Evolutionary conservation across 192 early-diverging fungal genomes (phyloP).

Genomic region (Coemansia sp.): DNA sequence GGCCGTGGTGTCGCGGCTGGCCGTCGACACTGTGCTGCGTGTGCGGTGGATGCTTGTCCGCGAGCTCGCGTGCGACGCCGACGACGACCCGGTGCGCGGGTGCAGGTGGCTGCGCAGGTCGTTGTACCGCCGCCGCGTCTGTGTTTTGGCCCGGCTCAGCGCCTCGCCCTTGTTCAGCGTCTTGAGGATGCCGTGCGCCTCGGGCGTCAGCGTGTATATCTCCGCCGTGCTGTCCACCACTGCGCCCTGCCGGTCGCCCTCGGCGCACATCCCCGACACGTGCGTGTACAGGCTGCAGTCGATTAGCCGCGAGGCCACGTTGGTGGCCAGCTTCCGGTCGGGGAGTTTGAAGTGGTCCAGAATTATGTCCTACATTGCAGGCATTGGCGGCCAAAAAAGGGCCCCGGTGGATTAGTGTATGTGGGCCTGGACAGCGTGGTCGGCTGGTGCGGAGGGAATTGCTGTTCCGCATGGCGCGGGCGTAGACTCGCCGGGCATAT

Average conservation of each 20-base stretch:
- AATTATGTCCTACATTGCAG: conserved; percentile 44
- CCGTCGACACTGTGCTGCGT: background rate
- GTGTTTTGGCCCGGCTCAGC: conserved; percentile 34
- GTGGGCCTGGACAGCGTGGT: background rate
- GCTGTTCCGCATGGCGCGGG: background rate
- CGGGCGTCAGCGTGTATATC: conserved; percentile 45
- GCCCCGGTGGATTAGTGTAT: too few relatives aligned
- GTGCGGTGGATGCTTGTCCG: conserved; percentile 6
- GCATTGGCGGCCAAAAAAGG: background rate
- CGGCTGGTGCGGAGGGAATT: background rate
- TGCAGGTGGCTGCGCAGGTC: conserved; percentile 35
- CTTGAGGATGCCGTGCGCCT: conserved; percentile 23
- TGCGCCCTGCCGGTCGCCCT: background rate
- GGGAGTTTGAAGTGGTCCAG: conserved; percentile 45
- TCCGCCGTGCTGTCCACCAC: conserved; percentile 49
- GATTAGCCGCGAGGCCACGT: conserved; percentile 41
- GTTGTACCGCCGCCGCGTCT: conserved; percentile 39
- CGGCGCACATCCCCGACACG: conserved; percentile 34
- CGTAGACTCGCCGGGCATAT: too few relatives aligned
- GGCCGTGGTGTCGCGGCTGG: background rate
- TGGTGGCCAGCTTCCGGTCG: conserved; percentile 41
- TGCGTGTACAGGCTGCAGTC: conserved; percentile 51
- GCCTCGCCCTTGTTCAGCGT: conserved; percentile 27
- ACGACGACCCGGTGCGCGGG: conserved; percentile 18
- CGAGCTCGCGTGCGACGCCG: background rate